Evolutionary conservation across 257 asterid species (phyloP).

Genomic region (Capsicum baccatum): DNA sequence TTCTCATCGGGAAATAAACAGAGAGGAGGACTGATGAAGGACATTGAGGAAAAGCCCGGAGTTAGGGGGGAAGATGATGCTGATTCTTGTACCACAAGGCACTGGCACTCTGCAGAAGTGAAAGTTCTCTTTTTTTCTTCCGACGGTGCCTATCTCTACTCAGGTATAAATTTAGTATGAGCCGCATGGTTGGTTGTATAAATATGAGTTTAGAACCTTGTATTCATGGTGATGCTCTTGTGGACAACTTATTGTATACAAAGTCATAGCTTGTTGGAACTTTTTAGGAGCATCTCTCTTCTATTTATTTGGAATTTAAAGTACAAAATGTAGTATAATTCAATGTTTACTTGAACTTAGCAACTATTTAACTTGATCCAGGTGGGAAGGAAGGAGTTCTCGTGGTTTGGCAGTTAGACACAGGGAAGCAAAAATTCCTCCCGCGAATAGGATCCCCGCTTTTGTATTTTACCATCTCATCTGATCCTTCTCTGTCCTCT

Average conservation of each 20-base stretch:
- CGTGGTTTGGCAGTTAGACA: constrained; percentile 95
- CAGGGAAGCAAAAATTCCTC: constrained; percentile 83
- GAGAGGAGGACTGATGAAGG: constrained; percentile 40
- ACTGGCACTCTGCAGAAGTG: constrained; percentile 95
- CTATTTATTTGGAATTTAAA: not conserved
- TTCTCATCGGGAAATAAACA: constrained; percentile 41
- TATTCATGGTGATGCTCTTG: not conserved
- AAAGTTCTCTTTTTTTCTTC: constrained; percentile 84
- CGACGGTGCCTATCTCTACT: constrained; percentile 90
- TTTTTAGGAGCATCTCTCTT: not conserved
- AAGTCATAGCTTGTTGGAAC: not conserved
- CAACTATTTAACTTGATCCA: constrained; percentile 37
- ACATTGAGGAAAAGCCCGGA: constrained; percentile 78
- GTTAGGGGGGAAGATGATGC: constrained; percentile 79
- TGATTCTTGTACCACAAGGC: constrained; percentile 92
- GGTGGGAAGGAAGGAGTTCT: constrained; percentile 98
- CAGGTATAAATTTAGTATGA: constrained; percentile 60
- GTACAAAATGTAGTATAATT: not conserved
- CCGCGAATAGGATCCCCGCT: constrained; percentile 94
- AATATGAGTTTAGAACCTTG: not conserved
- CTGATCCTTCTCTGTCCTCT: constrained; percentile 81
- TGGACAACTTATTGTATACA: not conserved
- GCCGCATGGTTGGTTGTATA: not conserved
- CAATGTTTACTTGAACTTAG: not conserved
- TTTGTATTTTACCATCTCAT: constrained; percentile 64